Base-by-base conservation (phyloP, 2,329 filamentous ascomycete genomes). In the Cladosporium sp. region DNA sequence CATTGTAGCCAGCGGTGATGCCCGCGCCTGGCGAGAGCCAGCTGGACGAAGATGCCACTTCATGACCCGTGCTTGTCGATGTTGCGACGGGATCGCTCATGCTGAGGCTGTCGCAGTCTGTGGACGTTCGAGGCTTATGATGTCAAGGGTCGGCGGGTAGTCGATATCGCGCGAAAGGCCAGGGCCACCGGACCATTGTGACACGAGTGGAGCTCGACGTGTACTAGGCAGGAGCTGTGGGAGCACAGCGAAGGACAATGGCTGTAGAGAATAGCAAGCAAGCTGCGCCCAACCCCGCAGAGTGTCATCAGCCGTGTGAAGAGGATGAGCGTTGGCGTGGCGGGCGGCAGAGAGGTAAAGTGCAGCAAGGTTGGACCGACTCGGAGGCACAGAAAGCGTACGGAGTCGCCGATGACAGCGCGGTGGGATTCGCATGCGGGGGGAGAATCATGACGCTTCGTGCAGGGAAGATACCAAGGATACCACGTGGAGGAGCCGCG, bases 1-100 rank as follows among this genome's bases (percentile, higher is more conserved):
- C 63, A 57, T 67, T 57, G 56, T 70, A 70, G 47, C 62, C 65
- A 20, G 59, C 62, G 15, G 65, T 65, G 44, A 68, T 68, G 39
- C 66, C 66, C 2, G 62, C 61, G 19, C 64, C 64, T 12, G 36
- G 65, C 57, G 22, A 69, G 56, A 36, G 67, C 72, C 25, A 75
- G 28, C 54, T 57, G 24, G 40, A 47, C 7, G 54, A 49, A 15
- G 54, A 57, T 19, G 45, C 54, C 17, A 51, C 54, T 6, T 50
- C 54, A 32, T 57, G 35, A 24, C 45, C 35, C n/a, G 45, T 49
- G 25, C 44, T 57, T 17, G 52, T 55, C 19, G 40, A 34, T 19
- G 40, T 32, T n/a, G 52, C 13, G 17, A 24, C n/a, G 34, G 52
- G 37, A n/a, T 34, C 25, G 44, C 40, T 25, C 52, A 55, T 55